These are phyloP conservation scores for Pestalotiopsis sp. DNA, from an alignment of 2,329 filamentous ascomycete genomes.

Conservation along the genomic window DNA sequence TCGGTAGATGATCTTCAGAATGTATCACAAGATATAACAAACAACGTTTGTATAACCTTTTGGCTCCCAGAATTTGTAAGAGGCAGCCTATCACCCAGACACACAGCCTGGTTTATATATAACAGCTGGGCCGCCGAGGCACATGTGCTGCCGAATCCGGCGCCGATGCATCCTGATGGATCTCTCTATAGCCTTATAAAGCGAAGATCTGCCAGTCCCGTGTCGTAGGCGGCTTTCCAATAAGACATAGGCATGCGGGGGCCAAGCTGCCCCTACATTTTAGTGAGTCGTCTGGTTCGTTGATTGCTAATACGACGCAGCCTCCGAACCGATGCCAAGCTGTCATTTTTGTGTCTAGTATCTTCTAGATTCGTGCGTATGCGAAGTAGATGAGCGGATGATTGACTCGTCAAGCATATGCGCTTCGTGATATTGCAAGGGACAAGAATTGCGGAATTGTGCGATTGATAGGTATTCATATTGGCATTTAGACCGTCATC, in stretches of 20 bases:
- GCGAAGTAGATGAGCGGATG: not conserved
- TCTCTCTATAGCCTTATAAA: not conserved
- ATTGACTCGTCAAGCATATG: not conserved
- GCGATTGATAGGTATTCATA: not conserved
- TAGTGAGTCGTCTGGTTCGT: not conserved
- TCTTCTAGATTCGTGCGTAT: not conserved
- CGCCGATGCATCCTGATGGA: not conserved
- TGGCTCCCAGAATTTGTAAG: not conserved
- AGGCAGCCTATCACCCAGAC: not conserved
- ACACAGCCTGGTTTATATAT: not conserved
- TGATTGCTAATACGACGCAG: not conserved
- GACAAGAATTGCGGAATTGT: not conserved
- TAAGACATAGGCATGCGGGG: not conserved
- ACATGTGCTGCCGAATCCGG: not conserved
- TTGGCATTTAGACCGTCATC: not conserved
- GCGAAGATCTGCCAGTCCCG: not conserved
- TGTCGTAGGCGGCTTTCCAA: not conserved
- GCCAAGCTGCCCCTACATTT: not conserved
- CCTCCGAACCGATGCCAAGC: not conserved
- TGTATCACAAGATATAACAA: too few species aligned
- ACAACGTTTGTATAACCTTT: too few species aligned
- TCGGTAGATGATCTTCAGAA: too few species aligned
- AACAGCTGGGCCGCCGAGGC: not conserved
- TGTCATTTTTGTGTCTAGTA: not conserved
- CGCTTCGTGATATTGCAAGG: not conserved